These are phyloP conservation scores for Sclerotinia borealis DNA, from an alignment of 2,329 filamentous ascomycete species.

Conservation along the genomic window DNA sequence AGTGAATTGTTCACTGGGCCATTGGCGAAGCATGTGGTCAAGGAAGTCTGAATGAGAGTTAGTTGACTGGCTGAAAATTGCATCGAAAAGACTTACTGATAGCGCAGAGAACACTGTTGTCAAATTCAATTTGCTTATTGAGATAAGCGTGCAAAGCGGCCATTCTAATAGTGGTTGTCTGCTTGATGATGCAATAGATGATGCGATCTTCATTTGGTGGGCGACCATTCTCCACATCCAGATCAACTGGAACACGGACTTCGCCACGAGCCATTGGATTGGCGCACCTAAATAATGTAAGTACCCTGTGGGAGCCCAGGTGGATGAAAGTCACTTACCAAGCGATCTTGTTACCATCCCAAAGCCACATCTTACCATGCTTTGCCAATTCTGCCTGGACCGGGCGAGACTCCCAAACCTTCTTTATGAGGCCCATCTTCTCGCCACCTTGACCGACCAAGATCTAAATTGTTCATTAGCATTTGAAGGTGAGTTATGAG, in stretches of 20 bases:
- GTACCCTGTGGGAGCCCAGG: neutral
- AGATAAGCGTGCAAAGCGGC: constrained; percentile 62
- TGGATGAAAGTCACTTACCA: constrained; percentile 52
- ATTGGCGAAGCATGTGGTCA: constrained; percentile 80
- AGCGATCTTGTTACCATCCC: constrained; percentile 77
- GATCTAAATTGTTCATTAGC: constrained; percentile 44
- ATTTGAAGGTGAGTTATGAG: neutral
- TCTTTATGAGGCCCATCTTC: constrained; percentile 61
- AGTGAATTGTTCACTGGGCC: constrained; percentile 61
- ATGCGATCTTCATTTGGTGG: constrained; percentile 40
- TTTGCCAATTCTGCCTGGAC: constrained; percentile 51
- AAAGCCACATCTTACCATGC: constrained; percentile 54
- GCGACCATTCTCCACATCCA: constrained; percentile 57
- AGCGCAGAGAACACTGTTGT: constrained; percentile 65
- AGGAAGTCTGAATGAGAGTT: constrained; percentile 55
- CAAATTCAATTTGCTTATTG: constrained; percentile 50
- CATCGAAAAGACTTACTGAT: constrained; percentile 50
- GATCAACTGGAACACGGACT: constrained; percentile 57
- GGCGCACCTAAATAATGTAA: constrained; percentile 36
- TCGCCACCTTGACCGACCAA: constrained; percentile 56
- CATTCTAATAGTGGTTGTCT: constrained; percentile 65
- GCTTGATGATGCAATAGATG: constrained; percentile 50
- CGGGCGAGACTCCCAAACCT: constrained; percentile 64
- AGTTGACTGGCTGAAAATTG: neutral
- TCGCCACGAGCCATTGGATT: constrained; percentile 31